Evolutionary conservation across 768 basidiomycete genomes (phyloP).

Genomic region (Boletus patriciae): DNA sequence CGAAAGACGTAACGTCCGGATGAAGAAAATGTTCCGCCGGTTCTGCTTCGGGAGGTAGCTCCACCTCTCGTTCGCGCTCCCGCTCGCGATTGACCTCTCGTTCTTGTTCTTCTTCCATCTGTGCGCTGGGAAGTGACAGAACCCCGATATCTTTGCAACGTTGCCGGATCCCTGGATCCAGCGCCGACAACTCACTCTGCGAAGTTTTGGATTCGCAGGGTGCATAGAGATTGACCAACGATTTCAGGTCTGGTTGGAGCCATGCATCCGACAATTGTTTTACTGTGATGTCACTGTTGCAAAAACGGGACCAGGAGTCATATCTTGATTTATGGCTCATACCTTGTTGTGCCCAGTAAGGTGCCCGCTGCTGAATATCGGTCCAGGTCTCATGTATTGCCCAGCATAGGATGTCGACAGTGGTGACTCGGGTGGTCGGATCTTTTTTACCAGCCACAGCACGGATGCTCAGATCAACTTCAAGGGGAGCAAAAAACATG

Average conservation of each 20-base stretch:
- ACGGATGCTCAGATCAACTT: conserved; percentile 40
- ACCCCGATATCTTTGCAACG: conserved; percentile 13
- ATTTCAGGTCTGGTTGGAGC: conserved; percentile 40
- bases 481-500: conserved; percentile 44
- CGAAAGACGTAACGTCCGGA: conserved; percentile 16
- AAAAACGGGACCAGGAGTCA: conserved; percentile 14
- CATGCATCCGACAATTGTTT: conserved; percentile 24
- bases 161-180: conserved; percentile 1
- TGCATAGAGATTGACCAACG: conserved; percentile 36
- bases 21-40: conserved; percentile 20
- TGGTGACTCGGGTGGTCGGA: no score
- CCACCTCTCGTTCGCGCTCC: conserved; percentile 39
- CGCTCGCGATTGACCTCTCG: conserved; percentile 43
- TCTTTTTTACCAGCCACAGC: conserved; percentile 11
- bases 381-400: no score
- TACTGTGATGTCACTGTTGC: not conserved
- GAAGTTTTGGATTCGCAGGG: not conserved
- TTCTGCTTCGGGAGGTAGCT: conserved; percentile 32
- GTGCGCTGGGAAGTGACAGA: conserved; percentile 3
- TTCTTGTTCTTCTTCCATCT: conserved; percentile 45
- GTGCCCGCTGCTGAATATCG: no score
- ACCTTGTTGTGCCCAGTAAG: conserved; percentile 23
- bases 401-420: no score
- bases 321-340: conserved; percentile 8
- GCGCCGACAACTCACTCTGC: not conserved